Evolutionary conservation across 306 rosid species (phyloP).

Genomic region (Malus orientalis): DNA sequence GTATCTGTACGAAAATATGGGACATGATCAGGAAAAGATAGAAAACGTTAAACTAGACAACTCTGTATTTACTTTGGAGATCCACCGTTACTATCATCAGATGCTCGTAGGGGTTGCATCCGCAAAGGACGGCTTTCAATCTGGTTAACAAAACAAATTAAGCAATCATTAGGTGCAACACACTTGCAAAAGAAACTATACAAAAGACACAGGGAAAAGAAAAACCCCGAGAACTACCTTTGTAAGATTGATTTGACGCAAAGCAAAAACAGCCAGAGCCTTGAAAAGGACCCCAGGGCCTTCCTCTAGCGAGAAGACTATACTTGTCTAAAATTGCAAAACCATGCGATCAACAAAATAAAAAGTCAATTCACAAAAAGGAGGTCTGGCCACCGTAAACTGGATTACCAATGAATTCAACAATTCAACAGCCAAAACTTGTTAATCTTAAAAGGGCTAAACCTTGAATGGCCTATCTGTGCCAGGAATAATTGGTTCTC

Average conservation of each 20-base stretch:
- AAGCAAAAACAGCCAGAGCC: conserved; percentile 96
- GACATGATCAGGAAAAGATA: conserved; percentile 16
- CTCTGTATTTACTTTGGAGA: conserved; percentile 43
- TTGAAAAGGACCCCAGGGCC: conserved; percentile 96
- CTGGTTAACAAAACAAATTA: conserved; percentile 37
- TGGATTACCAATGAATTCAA: background rate
- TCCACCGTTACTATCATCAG: conserved; percentile 57
- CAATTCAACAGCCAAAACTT: background rate
- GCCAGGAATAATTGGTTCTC: conserved; percentile 96
- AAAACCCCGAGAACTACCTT: conserved; percentile 38
- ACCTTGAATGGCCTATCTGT: conserved; percentile 90
- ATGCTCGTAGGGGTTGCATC: conserved; percentile 54
- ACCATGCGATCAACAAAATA: background rate
- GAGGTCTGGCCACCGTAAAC: conserved; percentile 7
- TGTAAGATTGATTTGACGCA: conserved; percentile 80
- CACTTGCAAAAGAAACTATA: conserved; percentile 7
- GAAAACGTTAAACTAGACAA: background rate
- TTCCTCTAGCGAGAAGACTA: conserved; percentile 91
- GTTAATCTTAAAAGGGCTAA: conserved; percentile 4
- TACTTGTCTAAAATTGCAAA: conserved; percentile 66
- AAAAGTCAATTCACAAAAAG: background rate
- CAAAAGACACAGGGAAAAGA: background rate
- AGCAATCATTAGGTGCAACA: conserved; percentile 4
- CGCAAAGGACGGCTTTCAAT: conserved; percentile 97
- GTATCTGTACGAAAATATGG: conserved; percentile 41